Percentiles rank a stretch among this genome's conserved stretches.
These are phyloP conservation scores for Euphorbia tirucalli DNA, from an alignment of 345 rosid species.

Conservation along the genomic window DNA sequence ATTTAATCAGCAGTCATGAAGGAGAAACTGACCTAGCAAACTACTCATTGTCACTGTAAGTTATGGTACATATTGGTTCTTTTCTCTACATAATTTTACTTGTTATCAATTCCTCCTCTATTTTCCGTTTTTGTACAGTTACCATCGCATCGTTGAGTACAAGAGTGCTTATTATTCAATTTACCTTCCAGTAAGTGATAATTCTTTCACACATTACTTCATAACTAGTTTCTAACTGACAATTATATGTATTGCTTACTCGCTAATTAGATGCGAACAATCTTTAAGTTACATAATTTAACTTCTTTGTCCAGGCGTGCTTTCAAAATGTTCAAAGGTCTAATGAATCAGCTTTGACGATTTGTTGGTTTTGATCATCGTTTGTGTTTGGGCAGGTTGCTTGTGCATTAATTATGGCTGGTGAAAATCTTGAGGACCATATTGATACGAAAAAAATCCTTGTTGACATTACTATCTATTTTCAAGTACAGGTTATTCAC, in stretches of 20 bases:
- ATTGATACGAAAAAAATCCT: constrained; percentile 57
- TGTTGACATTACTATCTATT: constrained; percentile 74
- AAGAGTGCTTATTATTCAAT: constrained; percentile 77
- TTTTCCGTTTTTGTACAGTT: constrained; percentile 39
- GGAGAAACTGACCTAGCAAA: constrained; percentile 71
- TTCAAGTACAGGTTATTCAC: constrained; percentile 68
- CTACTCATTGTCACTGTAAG: constrained; percentile 64
- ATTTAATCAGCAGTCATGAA: constrained; percentile 66
- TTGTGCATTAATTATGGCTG: constrained; percentile 72
- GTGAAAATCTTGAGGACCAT: constrained; percentile 69
- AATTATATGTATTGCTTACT: not conserved
- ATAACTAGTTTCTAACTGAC: not conserved
- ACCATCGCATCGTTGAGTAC: constrained; percentile 74
- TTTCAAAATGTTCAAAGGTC: not conserved
- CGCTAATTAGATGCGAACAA: not conserved
- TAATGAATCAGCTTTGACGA: not conserved
- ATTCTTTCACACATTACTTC: not conserved
- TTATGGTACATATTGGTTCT: constrained; percentile 4
- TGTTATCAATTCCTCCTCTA: not conserved
- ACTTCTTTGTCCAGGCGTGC: not conserved
- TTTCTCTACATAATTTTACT: not conserved
- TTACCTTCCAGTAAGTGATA: constrained; percentile 74
- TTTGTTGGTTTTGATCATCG: not conserved
- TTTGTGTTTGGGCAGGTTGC: constrained; percentile 53
- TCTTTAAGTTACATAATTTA: not conserved